Base-by-base conservation (phyloP, 495 filamentous ascomycete genomes). In the Aspergillus asperescens region DNA sequence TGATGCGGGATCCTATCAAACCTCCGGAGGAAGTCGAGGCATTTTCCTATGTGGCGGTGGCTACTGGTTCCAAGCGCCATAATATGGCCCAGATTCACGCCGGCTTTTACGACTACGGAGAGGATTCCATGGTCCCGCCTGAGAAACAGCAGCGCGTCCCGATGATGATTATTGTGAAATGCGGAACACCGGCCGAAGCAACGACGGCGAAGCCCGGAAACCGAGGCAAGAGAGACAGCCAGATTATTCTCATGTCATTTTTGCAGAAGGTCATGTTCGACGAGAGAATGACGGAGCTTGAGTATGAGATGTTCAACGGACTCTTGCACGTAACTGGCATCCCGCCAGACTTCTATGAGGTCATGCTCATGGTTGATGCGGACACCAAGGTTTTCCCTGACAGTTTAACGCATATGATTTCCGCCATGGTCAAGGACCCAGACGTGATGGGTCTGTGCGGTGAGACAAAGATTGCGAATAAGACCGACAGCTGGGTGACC, bases 191-290 rank as follows among this genome's bases (percentile, higher is more conserved):
- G 15, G 89, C 88, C 23, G 94, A 99, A 69, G 77, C 81, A 20
- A 78, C 67, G 23, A 82, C 84, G 55, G 73, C 85, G 28, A 99
- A 97, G 68, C 89, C 94, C 2, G 94, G 94, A 52, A 99, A 99
- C 67, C 82, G 94, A 59, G 94, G 94, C 61, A 99, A 99, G 75
- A 86, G 94, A 65, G 94, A 99, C 77, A 91, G 87, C 71, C 94
- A 99, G 69, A 96, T 99, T 64, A 92, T 99, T 59, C 72, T 99
- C 42, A 99, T 99, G 94, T 95, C 90, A 16, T 99, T 99, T 79
- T 74, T 99, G 60, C 94, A 99, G 68, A 99, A 99, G 71, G 93
- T 99, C 56, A 99, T 99, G 94, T 99, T 99, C 64, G 94, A 99
- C 65, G 94, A 99, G 69, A 87, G 94, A 31, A 99, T 99, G 94